A percentile compares a stretch with the other conserved stretches of the same genome.
phyloP scores from a whole-genome alignment of 2,329 filamentous ascomycete species.

The Ceratocystis harringtonii region DNA sequence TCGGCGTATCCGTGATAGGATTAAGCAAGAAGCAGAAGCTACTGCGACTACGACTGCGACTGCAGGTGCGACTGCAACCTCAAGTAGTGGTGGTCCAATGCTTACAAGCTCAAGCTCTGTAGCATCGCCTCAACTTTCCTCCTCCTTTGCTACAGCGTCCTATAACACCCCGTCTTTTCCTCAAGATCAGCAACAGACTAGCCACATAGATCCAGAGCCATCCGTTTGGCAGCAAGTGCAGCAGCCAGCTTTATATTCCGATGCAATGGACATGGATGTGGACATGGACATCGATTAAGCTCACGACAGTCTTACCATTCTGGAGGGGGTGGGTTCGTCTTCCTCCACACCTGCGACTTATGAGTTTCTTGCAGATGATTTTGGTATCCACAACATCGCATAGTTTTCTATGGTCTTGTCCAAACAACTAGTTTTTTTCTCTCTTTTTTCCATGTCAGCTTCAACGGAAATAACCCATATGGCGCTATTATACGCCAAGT shows the following conservation, averaged over 20 bases:
- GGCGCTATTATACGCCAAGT: too few species aligned
- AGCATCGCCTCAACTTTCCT: not conserved
- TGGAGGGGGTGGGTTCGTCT: not conserved
- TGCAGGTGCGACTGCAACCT: not conserved
- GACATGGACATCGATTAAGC: conserved; percentile 16
- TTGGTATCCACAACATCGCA: too few species aligned
- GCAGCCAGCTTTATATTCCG: conserved; percentile 10
- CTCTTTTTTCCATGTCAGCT: too few species aligned
- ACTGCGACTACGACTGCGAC: not conserved
- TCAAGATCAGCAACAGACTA: not conserved
- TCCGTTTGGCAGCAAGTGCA: not conserved
- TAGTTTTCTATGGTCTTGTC: too few species aligned
- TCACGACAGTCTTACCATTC: not conserved
- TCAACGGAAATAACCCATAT: too few species aligned
- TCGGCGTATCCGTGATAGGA: conserved; percentile 47
- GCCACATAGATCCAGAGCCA: not conserved
- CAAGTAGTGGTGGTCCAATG: not conserved
- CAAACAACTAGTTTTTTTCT: too few species aligned
- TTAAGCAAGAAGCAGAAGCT: conserved; percentile 25
- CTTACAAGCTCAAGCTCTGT: not conserved
- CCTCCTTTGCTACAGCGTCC: not conserved
- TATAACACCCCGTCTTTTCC: not conserved
- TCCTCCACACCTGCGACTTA: not conserved
- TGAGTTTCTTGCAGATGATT: too few species aligned
- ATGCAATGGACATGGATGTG: conserved; percentile 17